Evolutionary conservation across 2,329 filamentous ascomycete genomes (phyloP), one percentile per base, ranked within the genome.

Genomic region (Talaromyces sp.): DNA sequence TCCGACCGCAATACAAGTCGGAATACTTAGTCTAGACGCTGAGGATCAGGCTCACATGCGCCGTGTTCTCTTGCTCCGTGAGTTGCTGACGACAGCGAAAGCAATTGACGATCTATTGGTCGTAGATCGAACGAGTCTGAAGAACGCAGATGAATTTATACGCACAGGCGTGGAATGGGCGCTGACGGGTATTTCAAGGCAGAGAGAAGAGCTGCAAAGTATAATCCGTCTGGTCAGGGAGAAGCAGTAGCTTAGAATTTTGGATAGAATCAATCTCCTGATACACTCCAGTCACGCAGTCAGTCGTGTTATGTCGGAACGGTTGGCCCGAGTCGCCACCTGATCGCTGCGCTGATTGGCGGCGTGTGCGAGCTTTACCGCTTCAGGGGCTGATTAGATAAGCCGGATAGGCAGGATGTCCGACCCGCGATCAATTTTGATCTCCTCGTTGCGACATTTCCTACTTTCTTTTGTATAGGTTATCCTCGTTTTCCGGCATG

Each of bases 331-430:
- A 7, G 41, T 61, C 59, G 59, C 59, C 59, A 61, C 45, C 33
- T 19, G 11, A 1, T 50, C 43, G 25, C 25, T 27, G 8, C 22
- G 25, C 35, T 62, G 60, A 62, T 62, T 54, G 60, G 60, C 47
- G 43, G 41, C 13, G 13, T 7, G 13, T 5, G 11, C 11, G 19
- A 52, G 59, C 59, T 49, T 61, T 49, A 27, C 58, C 58, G 19
- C 1, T 61, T 61, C 60, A 62, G 60, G 60, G 60, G 60, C 35
- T 49, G 60, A 41, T 62, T 62, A 62, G 60, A 43, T 62, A 62
- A 62, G 49, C 60, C 52, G 52, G 52, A 56, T 37, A 33, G 7
- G n/a, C 33, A 37, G 52, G n/a, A 52, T 19, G 39, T 59, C 56
- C 10, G 35, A 58, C 37, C 19, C 52, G 19, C 10, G 33, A 57